Evolutionary conservation across 164 flowering plant genomes (phyloP).

Genomic region (Hamamelis virginiana): DNA sequence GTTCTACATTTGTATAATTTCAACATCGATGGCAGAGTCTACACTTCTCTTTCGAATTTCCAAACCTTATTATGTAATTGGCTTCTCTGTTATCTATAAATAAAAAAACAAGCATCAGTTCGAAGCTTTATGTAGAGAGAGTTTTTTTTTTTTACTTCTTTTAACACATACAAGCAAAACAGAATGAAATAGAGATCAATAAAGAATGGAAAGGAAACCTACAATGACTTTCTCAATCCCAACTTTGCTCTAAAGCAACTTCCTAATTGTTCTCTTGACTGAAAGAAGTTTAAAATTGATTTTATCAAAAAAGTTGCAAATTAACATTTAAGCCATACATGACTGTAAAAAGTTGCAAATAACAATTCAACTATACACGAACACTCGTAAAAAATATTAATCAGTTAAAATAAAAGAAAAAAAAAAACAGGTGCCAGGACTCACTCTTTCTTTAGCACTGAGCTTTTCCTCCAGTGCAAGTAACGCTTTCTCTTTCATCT

Average conservation of each 20-base stretch:
- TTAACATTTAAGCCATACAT: background rate
- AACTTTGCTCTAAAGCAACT: too few species aligned
- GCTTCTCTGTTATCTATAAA: too few species aligned
- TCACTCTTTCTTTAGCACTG: slow-evolving; percentile 68
- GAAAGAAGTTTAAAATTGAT: too few species aligned
- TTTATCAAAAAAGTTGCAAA: background rate
- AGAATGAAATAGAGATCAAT: background rate
- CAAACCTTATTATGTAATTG: too few species aligned
- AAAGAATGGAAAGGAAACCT: too few species aligned
- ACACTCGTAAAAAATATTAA: too few species aligned
- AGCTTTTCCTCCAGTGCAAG: slow-evolving; percentile 61
- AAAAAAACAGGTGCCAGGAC: slow-evolving; percentile 16
- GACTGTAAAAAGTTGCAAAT: background rate
- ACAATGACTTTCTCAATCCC: too few species aligned
- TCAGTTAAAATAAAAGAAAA: too few species aligned
- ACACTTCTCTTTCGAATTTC: background rate
- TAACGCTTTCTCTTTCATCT: slow-evolving; percentile 56
- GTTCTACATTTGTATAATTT: background rate
- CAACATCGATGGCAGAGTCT: background rate
- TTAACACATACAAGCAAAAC: background rate
- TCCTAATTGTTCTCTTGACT: too few species aligned
- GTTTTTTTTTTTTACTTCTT: too few species aligned
- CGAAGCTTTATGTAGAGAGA: background rate
- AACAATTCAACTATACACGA: background rate
- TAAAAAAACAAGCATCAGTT: background rate